Conservation (phyloP, 345 rosid species). For the Crucihimalaya himalaica region DNA sequence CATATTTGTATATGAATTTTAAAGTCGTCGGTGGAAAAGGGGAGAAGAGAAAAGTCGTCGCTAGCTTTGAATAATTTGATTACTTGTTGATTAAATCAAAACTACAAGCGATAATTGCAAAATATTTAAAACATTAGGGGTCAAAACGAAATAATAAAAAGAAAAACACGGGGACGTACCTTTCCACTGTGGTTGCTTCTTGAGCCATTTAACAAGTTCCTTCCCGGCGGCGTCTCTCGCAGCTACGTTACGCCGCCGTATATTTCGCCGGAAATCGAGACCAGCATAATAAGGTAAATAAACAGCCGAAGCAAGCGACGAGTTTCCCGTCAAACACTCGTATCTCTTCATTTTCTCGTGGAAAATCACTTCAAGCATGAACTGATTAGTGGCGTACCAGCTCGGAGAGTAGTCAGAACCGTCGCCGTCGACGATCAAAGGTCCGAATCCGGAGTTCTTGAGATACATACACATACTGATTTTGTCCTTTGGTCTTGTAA, state of each 20-base stretch:
- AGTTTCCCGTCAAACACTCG: slow-evolving; percentile 53
- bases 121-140: not conserved
- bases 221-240: slow-evolving; percentile 47
- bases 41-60: not conserved
- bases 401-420: slow-evolving; percentile 6
- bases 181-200: slow-evolving; percentile 50
- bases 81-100: not conserved
- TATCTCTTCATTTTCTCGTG: slow-evolving; percentile 55
- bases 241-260: slow-evolving; percentile 48
- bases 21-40: slow-evolving; percentile 21
- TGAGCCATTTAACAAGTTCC: slow-evolving; percentile 44
- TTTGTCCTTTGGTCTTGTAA: slow-evolving; percentile 46
- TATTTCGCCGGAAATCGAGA: slow-evolving; percentile 49
- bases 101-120: not conserved
- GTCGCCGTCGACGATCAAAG: slow-evolving; percentile 26
- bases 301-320: slow-evolving; percentile 54
- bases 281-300: slow-evolving; percentile 60
- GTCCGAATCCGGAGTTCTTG: slow-evolving; percentile 52
- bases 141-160: not conserved
- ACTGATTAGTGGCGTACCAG: slow-evolving; percentile 55
- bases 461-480: slow-evolving; percentile 51
- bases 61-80: not conserved
- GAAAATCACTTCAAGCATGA: slow-evolving; percentile 57
- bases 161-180: slow-evolving; percentile 17
- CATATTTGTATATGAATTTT: not conserved